phyloP scores from a whole-genome alignment of 176 grass and related monocot genomes.

The Pontederia crassipes region DNA sequence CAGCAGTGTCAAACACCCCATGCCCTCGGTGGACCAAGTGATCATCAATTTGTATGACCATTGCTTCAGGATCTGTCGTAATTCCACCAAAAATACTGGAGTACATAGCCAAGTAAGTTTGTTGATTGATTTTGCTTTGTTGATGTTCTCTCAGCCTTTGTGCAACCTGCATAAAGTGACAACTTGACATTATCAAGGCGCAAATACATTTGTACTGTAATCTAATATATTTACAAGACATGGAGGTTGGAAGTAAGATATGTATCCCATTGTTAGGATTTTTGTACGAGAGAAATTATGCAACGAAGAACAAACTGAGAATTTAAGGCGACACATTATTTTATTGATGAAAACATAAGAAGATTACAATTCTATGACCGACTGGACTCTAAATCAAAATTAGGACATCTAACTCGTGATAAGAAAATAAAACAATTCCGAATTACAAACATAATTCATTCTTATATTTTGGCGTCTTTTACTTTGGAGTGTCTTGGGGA shows the following conservation, averaged over 20 bases:
- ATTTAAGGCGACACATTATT: no score
- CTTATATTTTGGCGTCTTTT: no score
- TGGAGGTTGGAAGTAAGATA: neutral
- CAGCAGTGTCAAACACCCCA: slow-evolving; percentile 93
- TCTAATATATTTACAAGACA: neutral
- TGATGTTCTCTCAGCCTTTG: slow-evolving; percentile 41
- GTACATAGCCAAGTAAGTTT: slow-evolving; percentile 63
- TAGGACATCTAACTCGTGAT: no score
- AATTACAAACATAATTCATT: no score
- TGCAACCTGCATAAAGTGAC: slow-evolving; percentile 23
- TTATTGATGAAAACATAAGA: no score
- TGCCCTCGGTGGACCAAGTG: slow-evolving; percentile 95
- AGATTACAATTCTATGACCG: no score
- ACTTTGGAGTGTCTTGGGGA: no score
- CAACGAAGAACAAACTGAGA: no score
- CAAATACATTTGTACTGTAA: neutral
- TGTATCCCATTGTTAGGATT: no score
- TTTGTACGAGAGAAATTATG: no score
- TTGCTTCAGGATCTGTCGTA: slow-evolving; percentile 64
- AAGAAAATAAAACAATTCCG: no score
- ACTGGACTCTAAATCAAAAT: no score
- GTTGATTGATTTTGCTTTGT: slow-evolving; percentile 2
- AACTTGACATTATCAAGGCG: neutral
- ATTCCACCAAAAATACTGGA: slow-evolving; percentile 71
- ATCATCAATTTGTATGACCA: slow-evolving; percentile 73